Evolutionary conservation across 495 filamentous ascomycete genomes (phyloP).

Genomic region (Stereocaulon alpinum): DNA sequence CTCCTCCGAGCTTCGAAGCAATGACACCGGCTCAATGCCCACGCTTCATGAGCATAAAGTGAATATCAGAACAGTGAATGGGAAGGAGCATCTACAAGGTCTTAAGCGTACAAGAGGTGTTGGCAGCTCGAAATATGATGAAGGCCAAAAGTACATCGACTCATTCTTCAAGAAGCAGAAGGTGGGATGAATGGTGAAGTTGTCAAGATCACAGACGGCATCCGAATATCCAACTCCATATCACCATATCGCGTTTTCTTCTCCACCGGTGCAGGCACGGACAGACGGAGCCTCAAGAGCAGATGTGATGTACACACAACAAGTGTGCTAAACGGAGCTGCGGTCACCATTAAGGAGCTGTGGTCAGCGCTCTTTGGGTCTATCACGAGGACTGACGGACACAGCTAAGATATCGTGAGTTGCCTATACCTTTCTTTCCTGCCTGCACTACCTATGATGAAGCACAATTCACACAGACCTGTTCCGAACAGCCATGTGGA

Average conservation of each 20-base stretch:
- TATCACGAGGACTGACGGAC: not conserved
- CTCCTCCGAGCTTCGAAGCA: not conserved
- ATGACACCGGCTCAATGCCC: not conserved
- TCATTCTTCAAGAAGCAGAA: conserved; percentile 59
- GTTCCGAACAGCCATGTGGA: conserved; percentile 43
- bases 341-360: not conserved
- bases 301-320: not conserved
- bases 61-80: conserved; percentile 47
- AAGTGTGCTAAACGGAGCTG: not conserved
- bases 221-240: too few relatives aligned
- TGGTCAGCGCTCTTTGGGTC: not conserved
- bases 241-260: too few relatives aligned
- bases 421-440: not conserved
- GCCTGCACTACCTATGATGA: conserved; percentile 34
- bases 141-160: conserved; percentile 59
- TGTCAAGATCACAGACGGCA: not conserved
- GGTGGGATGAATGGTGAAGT: not conserved
- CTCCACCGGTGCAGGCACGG: too few relatives aligned
- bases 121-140: conserved; percentile 63
- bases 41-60: conserved; percentile 23
- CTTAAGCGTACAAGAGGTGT: conserved; percentile 70
- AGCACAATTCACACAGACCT: conserved; percentile 47
- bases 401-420: not conserved
- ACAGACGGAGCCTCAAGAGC: too few relatives aligned
- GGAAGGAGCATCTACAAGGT: conserved; percentile 54